Percentiles rank a stretch among this genome's conserved stretches.
These are phyloP conservation scores for Daldinia grandis DNA, from an alignment of 495 filamentous ascomycete species.

Conservation along the genomic window DNA sequence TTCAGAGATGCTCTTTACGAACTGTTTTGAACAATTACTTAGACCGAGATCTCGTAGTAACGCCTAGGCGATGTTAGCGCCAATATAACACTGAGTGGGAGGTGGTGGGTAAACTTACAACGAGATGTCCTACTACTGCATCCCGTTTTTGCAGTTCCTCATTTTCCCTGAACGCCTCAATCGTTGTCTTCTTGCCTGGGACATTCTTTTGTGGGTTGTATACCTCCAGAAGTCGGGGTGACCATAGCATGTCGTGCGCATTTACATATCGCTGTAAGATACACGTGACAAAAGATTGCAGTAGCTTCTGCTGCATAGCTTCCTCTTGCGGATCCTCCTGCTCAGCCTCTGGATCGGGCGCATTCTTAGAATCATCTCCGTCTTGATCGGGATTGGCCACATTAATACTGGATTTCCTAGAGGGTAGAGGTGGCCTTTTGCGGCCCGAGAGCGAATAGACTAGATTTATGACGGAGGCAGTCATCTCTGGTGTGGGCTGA, in stretches of 20 bases:
- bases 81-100: background rate
- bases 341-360: constrained; percentile 84
- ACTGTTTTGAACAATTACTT: constrained; percentile 41
- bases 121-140: constrained; percentile 77
- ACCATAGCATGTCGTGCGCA: constrained; percentile 73
- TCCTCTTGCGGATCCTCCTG: constrained; percentile 67
- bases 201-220: constrained; percentile 68
- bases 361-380: constrained; percentile 60
- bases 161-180: constrained; percentile 68
- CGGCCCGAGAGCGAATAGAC: constrained; percentile 76
- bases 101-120: constrained; percentile 58
- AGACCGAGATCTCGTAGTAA: constrained; percentile 74
- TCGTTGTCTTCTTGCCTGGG: constrained; percentile 64
- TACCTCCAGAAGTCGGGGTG: constrained; percentile 77
- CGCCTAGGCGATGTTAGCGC: constrained; percentile 57
- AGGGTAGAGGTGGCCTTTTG: constrained; percentile 78
- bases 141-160: constrained; percentile 70
- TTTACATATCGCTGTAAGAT: constrained; percentile 81
- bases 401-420: constrained; percentile 69
- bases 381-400: constrained; percentile 56
- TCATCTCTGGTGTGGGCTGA: constrained; percentile 69
- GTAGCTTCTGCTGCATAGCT: constrained; percentile 69
- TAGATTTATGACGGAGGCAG: constrained; percentile 76
- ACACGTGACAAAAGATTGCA: constrained; percentile 88
- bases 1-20: constrained; percentile 45